Conservation (phyloP, 2,329 filamentous ascomycete species). For the Sclerotinia subarctica region DNA sequence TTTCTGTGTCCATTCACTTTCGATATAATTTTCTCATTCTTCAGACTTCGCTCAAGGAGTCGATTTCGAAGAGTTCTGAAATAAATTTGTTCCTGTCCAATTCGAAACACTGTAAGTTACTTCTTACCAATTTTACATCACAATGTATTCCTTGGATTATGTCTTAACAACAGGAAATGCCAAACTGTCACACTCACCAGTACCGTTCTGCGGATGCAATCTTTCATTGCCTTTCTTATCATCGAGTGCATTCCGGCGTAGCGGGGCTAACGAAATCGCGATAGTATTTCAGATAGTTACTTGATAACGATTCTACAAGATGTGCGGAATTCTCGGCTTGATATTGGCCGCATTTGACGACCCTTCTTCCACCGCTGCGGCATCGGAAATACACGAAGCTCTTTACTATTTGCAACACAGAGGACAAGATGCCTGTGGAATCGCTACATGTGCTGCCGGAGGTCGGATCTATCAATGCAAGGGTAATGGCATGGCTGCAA, state of each 20-base stretch:
- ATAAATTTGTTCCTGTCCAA: background rate
- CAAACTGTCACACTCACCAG: constrained; percentile 37
- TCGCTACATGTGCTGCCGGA: constrained; percentile 69
- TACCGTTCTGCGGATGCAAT: constrained; percentile 29
- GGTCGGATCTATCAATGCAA: constrained; percentile 87
- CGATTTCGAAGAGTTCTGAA: background rate
- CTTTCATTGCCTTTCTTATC: constrained; percentile 5
- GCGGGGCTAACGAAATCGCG: constrained; percentile 17
- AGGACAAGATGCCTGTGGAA: constrained; percentile 85
- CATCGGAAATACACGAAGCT: constrained; percentile 65
- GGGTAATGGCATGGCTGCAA: constrained; percentile 81
- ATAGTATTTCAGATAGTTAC: constrained; percentile 7
- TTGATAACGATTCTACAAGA: constrained; percentile 36
- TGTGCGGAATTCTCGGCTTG: constrained; percentile 62
- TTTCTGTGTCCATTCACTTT: background rate
- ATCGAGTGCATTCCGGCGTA: background rate
- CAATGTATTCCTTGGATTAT: constrained; percentile 21
- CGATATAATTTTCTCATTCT: background rate
- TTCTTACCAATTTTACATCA: background rate
- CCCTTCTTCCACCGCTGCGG: constrained; percentile 49
- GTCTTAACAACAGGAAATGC: constrained; percentile 31
- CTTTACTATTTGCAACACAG: constrained; percentile 70
- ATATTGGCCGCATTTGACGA: constrained; percentile 56
- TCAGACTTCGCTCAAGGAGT: background rate
- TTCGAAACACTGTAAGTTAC: background rate